Base-by-base conservation (phyloP, 2,329 filamentous ascomycete genomes). In the Diaporthe sp. region DNA sequence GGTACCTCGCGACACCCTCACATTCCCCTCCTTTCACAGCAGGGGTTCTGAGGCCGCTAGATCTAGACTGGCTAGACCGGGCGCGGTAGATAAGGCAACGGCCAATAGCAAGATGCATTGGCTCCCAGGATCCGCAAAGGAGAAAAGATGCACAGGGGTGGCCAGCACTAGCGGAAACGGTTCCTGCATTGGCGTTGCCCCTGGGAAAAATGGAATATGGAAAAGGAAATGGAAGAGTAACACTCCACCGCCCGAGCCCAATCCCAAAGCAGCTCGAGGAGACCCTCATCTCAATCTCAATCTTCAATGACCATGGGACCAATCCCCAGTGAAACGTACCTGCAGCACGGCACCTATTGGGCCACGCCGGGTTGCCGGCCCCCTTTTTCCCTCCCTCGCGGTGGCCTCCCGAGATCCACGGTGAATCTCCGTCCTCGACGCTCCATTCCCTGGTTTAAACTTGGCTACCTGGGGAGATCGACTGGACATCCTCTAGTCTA, bases 141-240 rank as follows among this genome's bases (percentile, higher is more conserved):
- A 62, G 71, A 73, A 61, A 34, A 65, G 46, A 61, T 51, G 39
- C 25, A 10, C 71, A 73, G 71, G 71, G 71, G 65, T 9, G 39
- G 58, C 22, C 46, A n/a, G 71, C 8, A 19, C 57, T 37, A 51
- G 71, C 49, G 58, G 71, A 73, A 73, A 73, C 71, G 58, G 71
- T 73, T 65, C 71, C 71, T 73, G 71, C 71, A 73, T 73, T 73
- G 55, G 71, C 71, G 71, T 22, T 53, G 34, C 71, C 71, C 57
- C 71, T 73, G 58, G 71, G 58, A 55, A 73, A 72, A 68, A 53
- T 55, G 65, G 65, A 68, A 68, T 68, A 68, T 68, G 8, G 46
- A 22, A 68, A 39, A 53, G 65, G 31, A 68, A 53, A 68, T 68
- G 46, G 46, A 28, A 68, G 65, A 68, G 46, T 68, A 53, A 42